These are phyloP conservation scores for Stenocarpella maydis DNA, from an alignment of 2,329 filamentous ascomycete species.

Conservation along the genomic window DNA sequence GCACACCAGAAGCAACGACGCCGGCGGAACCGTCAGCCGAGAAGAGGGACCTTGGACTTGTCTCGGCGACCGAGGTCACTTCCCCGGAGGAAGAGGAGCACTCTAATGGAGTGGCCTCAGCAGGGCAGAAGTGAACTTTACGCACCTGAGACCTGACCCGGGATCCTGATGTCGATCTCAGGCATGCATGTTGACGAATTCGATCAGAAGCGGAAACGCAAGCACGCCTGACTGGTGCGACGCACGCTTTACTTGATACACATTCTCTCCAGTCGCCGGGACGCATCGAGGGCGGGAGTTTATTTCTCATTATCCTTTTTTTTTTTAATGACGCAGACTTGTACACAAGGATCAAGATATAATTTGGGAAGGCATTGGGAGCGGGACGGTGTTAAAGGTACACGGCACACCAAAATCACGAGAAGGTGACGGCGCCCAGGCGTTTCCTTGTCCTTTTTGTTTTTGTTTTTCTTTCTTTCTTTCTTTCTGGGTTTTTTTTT, in stretches of 20 bases:
- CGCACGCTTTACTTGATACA: neutral
- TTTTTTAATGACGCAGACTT: conserved; percentile 12
- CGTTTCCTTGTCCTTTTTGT: no score
- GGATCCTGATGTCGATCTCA: no score
- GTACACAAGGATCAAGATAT: neutral
- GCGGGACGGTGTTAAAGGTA: conserved; percentile 1
- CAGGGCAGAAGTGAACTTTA: conserved; percentile 18
- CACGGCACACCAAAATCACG: conserved; percentile 7
- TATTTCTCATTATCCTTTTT: conserved; percentile 2
- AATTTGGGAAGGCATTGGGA: neutral
- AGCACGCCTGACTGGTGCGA: neutral
- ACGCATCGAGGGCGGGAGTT: neutral
- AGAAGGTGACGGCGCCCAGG: conserved; percentile 1
- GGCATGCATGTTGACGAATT: neutral
- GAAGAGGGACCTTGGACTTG: conserved; percentile 10
- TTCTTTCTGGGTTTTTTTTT: no score
- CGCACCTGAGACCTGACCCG: neutral
- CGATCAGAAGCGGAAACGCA: neutral
- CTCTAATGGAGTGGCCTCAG: conserved; percentile 30
- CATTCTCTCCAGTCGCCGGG: conserved; percentile 18
- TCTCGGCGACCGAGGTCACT: conserved; percentile 24
- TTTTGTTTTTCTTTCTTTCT: no score
- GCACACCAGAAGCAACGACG: conserved; percentile 42
- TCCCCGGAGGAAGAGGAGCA: conserved; percentile 5
- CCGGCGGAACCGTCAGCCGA: conserved; percentile 23